phyloP scores from a whole-genome alignment of 306 rosid genomes.

The Erythrophleum fordii region DNA sequence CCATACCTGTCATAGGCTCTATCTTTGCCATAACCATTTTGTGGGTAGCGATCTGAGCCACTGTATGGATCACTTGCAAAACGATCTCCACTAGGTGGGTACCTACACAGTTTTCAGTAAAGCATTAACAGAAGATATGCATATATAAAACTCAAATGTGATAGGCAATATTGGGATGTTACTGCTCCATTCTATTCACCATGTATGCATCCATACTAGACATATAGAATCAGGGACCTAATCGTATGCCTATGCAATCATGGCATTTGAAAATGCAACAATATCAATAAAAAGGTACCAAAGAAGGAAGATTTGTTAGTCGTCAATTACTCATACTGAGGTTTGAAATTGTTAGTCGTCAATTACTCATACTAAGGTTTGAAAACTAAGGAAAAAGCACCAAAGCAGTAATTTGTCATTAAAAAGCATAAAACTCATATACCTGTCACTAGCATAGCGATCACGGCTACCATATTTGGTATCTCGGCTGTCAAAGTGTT shows the following conservation, averaged over 20 bases:
- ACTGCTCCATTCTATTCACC: constrained; percentile 1
- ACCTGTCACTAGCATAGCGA: constrained; percentile 87
- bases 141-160: neutral
- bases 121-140: neutral
- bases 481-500: constrained; percentile 79
- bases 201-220: neutral
- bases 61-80: constrained; percentile 74
- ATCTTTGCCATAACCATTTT: constrained; percentile 83
- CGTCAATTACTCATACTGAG: neutral
- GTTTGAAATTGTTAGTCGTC: too few relatives aligned
- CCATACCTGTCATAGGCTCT: constrained; percentile 73
- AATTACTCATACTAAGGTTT: too few relatives aligned
- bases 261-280: neutral
- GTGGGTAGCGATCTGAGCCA: constrained; percentile 76
- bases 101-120: constrained; percentile 54
- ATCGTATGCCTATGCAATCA: constrained; percentile 1
- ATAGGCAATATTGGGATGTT: neutral
- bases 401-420: constrained; percentile 16
- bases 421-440: neutral
- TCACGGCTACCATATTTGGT: constrained; percentile 83
- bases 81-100: constrained; percentile 70
- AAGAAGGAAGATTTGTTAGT: neutral
- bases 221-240: neutral
- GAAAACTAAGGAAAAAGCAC: constrained; percentile 9
- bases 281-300: neutral